phyloP scores from a whole-genome alignment of 169 alveolate genomes.

The Plasmodium sp. region DNA sequence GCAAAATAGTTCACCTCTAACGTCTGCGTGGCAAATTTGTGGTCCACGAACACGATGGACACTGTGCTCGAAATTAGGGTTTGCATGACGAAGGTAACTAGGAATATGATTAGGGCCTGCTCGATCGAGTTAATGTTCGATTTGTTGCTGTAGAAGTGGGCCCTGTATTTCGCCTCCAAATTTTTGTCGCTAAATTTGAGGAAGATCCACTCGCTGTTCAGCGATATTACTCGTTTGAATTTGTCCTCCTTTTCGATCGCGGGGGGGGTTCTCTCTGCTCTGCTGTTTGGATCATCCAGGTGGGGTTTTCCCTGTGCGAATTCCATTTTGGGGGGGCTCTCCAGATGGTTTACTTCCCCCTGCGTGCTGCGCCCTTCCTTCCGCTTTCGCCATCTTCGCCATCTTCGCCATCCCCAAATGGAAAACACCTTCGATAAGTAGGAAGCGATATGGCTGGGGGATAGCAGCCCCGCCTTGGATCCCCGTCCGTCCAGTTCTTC shows the following conservation, averaged over 20 bases:
- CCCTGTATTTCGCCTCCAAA: constrained; percentile 89
- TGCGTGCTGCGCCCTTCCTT: neutral
- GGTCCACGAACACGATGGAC: constrained; percentile 84
- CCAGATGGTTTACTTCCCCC: neutral
- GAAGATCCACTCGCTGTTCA: constrained; percentile 80
- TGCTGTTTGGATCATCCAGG: neutral
- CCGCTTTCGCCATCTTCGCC: constrained; percentile 1
- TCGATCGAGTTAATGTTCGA: constrained; percentile 89
- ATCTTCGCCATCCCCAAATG: neutral
- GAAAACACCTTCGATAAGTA: constrained; percentile 11
- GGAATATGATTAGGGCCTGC: constrained; percentile 89
- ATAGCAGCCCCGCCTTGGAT: neutral
- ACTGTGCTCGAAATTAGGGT: constrained; percentile 84
- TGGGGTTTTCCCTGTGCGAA: neutral
- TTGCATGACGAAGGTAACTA: constrained; percentile 90
- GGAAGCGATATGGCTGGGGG: neutral
- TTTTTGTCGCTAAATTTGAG: constrained; percentile 87
- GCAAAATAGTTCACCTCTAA: constrained; percentile 79
- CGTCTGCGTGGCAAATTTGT: constrained; percentile 75
- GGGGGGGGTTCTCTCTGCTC: neutral
- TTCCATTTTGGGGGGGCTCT: no score
- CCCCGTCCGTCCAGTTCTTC: constrained; percentile 5
- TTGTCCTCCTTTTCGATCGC: neutral
- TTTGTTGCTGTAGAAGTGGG: constrained; percentile 87
- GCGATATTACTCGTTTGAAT: neutral